These are phyloP conservation scores for Spathaspora boniae DNA, from an alignment of 805 yeast genomes.

Conservation along the genomic window DNA sequence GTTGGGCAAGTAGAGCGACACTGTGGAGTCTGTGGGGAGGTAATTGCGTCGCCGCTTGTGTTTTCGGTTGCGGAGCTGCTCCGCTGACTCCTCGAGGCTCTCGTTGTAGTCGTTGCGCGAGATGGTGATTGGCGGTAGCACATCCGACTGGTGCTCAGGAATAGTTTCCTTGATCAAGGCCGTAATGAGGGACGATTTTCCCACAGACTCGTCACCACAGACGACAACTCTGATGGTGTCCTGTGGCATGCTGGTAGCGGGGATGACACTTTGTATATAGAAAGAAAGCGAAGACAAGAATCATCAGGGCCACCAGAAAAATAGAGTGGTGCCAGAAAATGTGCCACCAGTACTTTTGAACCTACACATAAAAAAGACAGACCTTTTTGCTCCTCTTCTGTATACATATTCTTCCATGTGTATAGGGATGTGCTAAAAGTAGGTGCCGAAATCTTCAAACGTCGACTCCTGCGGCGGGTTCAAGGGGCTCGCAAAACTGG, in stretches of 20 bases:
- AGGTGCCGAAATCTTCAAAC: no score
- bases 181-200: constrained; percentile 76
- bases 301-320: no score
- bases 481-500: no score
- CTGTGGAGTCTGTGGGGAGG: constrained; percentile 4
- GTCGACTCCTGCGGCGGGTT: no score
- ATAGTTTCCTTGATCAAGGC: constrained; percentile 79
- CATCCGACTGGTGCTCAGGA: constrained; percentile 46
- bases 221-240: constrained; percentile 76
- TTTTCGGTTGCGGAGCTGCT: neutral
- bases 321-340: no score
- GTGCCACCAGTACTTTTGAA: no score
- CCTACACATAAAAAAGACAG: no score
- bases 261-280: no score
- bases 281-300: no score
- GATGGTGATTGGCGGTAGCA: constrained; percentile 79
- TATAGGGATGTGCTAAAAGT: no score
- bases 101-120: constrained; percentile 63
- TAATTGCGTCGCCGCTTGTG: neutral
- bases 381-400: no score
- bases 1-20: constrained; percentile 33
- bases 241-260: constrained; percentile 19
- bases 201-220: constrained; percentile 93
- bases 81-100: constrained; percentile 19
- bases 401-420: no score